Percentiles rank a stretch among this genome's conserved stretches.
phyloP scores from a whole-genome alignment of 768 basidiomycete genomes.

The Cystoderma amianthinum region DNA sequence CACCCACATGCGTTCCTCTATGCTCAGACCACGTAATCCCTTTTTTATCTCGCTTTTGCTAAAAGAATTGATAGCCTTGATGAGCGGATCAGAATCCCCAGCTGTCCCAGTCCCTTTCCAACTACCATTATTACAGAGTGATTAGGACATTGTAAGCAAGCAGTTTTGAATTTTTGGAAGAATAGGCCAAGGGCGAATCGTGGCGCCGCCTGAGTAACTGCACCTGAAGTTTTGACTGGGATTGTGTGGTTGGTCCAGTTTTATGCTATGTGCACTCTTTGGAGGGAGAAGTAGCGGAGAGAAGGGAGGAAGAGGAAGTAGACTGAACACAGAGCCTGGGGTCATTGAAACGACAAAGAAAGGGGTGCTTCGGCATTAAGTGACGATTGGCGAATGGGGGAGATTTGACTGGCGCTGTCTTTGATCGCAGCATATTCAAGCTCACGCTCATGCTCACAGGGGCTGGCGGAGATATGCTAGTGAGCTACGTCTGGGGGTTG shows the following conservation, averaged over 20 bases:
- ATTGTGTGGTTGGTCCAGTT: conserved; percentile 10
- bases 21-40: conserved; percentile 51
- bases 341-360: conserved; percentile 40
- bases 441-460: conserved; percentile 9
- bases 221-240: conserved; percentile 4
- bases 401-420: conserved; percentile 6
- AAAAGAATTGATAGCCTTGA: conserved; percentile 48
- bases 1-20: conserved; percentile 71
- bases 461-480: conserved; percentile 17
- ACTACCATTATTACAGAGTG: not conserved
- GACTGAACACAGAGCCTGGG: conserved; percentile 14
- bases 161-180: not conserved
- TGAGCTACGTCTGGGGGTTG: conserved; percentile 30
- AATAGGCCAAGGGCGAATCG: not conserved
- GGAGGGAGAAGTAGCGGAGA: conserved; percentile 20
- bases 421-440: too few relatives aligned
- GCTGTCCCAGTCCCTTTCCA: conserved; percentile 14
- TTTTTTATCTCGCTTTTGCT: conserved; percentile 65
- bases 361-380: conserved; percentile 13
- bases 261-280: conserved; percentile 13
- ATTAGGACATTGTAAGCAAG: not conserved
- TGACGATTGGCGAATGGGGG: conserved; percentile 13
- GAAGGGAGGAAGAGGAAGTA: conserved; percentile 15
- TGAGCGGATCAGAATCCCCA: conserved; percentile 26
- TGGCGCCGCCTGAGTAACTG: not conserved